Evolutionary conservation across 352 stramenopile genomes (phyloP).

Genomic region (Globisporangium cederbergense): DNA sequence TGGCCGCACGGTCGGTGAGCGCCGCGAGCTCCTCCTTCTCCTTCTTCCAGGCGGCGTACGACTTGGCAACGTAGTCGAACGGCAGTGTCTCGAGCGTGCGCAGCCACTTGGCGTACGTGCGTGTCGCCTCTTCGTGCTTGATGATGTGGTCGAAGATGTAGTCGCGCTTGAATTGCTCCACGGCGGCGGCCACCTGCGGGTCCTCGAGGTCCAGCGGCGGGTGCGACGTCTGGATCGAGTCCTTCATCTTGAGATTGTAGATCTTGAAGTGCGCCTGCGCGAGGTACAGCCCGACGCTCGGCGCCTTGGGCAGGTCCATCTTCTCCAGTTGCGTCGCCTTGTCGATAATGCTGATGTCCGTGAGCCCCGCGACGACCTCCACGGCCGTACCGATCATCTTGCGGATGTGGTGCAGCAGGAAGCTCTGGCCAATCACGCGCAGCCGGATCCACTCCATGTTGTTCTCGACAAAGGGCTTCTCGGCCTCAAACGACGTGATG

Average conservation of each 20-base stretch:
- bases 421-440: slow-evolving; percentile 95
- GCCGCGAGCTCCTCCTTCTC: slow-evolving; percentile 65
- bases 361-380: slow-evolving; percentile 68
- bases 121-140: slow-evolving; percentile 66
- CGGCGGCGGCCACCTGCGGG: slow-evolving; percentile 32
- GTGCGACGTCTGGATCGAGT: slow-evolving; percentile 65
- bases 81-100: slow-evolving; percentile 63
- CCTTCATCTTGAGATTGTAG: slow-evolving; percentile 78
- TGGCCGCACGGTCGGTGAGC: slow-evolving; percentile 34
- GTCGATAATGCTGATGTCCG: slow-evolving; percentile 44
- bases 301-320: slow-evolving; percentile 85
- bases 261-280: slow-evolving; percentile 84
- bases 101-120: slow-evolving; percentile 82
- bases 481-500: slow-evolving; percentile 89
- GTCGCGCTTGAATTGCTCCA: slow-evolving; percentile 79
- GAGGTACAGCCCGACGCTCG: slow-evolving; percentile 83
- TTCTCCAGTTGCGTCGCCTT: slow-evolving; percentile 68
- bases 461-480: slow-evolving; percentile 81
- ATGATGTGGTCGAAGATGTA: slow-evolving; percentile 85
- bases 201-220: slow-evolving; percentile 67
- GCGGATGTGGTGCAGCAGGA: slow-evolving; percentile 97
- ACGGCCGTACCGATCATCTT: slow-evolving; percentile 94
- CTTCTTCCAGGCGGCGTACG: slow-evolving; percentile 66
- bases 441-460: slow-evolving; percentile 95
- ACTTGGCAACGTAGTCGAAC: slow-evolving; percentile 62